Base-by-base conservation (phyloP, 2,329 filamentous ascomycete species). In the Sarocladiaceae sp. region DNA sequence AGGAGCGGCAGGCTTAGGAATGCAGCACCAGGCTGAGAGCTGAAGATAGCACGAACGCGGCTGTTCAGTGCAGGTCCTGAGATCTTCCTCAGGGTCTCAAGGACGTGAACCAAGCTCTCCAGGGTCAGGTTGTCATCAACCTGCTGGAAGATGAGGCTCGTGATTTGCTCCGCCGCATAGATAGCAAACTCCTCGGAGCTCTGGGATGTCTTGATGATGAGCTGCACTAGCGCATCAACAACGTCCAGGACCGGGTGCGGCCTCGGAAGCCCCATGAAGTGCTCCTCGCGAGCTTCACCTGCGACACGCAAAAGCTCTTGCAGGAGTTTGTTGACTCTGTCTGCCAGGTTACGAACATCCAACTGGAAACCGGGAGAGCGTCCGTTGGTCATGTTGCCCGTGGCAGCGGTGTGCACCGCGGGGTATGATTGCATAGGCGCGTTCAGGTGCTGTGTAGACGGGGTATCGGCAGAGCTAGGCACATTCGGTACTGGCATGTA, bases 141-240 rank as follows among this genome's bases (percentile, higher is more conserved):
- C 47, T 66, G 66, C 46, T 69, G 69, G 56, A 83, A 80, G 12
- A 83, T 67, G 10, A 76, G 60, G 15, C 67, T 64, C 44, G 72
- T 75, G 37, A 83, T 78, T 51, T 79, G 74, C 49, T 81, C 77
- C 1, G 78, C 76, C 12, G 78, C 75, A 47, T 71, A 78, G 3
- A 76, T 67, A 27, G 74, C 72, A 47, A 78, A 75, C 15, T 80
- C 76, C 34, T 83, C 79, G 0, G 76, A 78, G 31, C 67, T 74
- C 53, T 82, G 78, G 7, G 76, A 76, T 2, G 72, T 75, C 59
- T 80, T 79, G 57, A 83, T 82, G 47, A 83, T 76, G 13, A 78
- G 65, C 55, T 78, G 73, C 6, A 80, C 74, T 27, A 83, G 63
- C 1, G 75, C 73, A 58, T 84, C 80, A 10, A 82, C 71, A 10